Evolutionary conservation across 2,329 filamentous ascomycete genomes (phyloP).

Genomic region (Talaromyces sp.): DNA sequence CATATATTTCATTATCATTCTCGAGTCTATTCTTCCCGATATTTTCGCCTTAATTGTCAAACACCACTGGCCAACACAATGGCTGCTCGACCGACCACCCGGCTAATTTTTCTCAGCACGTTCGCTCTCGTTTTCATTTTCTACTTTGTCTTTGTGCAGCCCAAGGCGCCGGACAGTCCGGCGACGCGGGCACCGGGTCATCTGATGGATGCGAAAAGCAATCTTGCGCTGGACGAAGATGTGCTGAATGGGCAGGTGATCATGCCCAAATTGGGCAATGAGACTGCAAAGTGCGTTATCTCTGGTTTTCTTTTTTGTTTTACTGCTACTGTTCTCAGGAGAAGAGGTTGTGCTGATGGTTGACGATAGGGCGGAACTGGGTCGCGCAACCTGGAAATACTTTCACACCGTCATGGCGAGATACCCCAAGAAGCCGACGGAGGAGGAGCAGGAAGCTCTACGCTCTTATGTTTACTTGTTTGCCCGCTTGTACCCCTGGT

Average conservation of each 20-base stretch:
- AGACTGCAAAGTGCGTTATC: constrained; percentile 38
- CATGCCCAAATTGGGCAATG: constrained; percentile 44
- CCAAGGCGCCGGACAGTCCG: constrained; percentile 32
- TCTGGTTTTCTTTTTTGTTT: not conserved
- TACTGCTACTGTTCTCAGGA: not conserved
- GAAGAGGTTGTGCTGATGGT: not conserved
- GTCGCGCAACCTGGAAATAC: constrained; percentile 60
- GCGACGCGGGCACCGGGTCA: constrained; percentile 36
- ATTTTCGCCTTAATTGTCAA: not conserved
- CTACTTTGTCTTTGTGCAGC: constrained; percentile 33
- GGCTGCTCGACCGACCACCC: constrained; percentile 32
- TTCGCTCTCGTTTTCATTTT: constrained; percentile 27
- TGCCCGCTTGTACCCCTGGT: constrained; percentile 60
- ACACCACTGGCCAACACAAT: constrained; percentile 14
- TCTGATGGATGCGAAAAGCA: constrained; percentile 20
- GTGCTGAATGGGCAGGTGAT: constrained; percentile 39
- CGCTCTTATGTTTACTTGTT: constrained; percentile 59
- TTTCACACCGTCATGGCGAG: constrained; percentile 62
- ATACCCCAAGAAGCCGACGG: constrained; percentile 57
- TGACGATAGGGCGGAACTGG: constrained; percentile 51
- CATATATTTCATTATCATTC: not conserved
- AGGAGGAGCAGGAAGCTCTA: constrained; percentile 55
- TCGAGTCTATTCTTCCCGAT: not conserved
- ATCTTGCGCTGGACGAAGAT: constrained; percentile 25
- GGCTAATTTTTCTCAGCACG: constrained; percentile 30